Conservation (phyloP, 768 basidiomycete species). For the Serendipita vermifera region DNA sequence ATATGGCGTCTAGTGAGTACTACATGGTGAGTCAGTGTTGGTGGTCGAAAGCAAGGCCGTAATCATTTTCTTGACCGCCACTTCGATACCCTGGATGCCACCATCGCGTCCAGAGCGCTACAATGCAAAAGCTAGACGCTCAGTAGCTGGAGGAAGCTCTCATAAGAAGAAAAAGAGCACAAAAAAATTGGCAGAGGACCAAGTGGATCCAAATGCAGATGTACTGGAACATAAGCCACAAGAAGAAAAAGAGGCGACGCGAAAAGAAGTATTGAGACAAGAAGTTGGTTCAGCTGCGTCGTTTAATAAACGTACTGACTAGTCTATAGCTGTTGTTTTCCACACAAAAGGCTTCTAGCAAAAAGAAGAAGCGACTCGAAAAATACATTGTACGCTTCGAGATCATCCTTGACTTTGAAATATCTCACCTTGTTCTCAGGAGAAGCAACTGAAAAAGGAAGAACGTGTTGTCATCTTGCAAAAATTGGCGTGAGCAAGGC, state of each 20-base stretch:
- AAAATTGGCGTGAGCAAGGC: constrained; percentile 65
- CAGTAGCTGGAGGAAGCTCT: constrained; percentile 40
- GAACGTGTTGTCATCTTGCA: constrained; percentile 64
- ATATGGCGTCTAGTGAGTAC: too few species aligned
- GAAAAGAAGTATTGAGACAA: constrained; percentile 43
- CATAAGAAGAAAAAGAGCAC: constrained; percentile 48
- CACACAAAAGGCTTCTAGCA: constrained; percentile 25
- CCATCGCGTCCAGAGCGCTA: constrained; percentile 22
- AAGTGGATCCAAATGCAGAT: constrained; percentile 42
- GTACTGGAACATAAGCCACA: constrained; percentile 45
- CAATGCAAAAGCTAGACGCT: constrained; percentile 59
- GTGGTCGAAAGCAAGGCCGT: too few species aligned
- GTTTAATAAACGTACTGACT: constrained; percentile 8
- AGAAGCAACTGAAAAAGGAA: constrained; percentile 87
- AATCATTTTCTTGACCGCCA: too few species aligned
- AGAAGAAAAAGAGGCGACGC: constrained; percentile 47
- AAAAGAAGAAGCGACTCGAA: constrained; percentile 81
- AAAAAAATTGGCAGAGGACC: constrained; percentile 18
- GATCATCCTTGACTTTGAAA: not conserved
- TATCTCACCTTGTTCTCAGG: constrained; percentile 31
- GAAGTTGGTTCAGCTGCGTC: constrained; percentile 35
- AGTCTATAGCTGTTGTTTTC: constrained; percentile 17
- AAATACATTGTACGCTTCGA: constrained; percentile 65
- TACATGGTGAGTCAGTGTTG: too few species aligned
- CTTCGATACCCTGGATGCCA: too few species aligned